Percentiles rank a stretch among this genome's conserved stretches.
phyloP scores from a whole-genome alignment of 257 asterid species.

The Solanum bulbocastanum region DNA sequence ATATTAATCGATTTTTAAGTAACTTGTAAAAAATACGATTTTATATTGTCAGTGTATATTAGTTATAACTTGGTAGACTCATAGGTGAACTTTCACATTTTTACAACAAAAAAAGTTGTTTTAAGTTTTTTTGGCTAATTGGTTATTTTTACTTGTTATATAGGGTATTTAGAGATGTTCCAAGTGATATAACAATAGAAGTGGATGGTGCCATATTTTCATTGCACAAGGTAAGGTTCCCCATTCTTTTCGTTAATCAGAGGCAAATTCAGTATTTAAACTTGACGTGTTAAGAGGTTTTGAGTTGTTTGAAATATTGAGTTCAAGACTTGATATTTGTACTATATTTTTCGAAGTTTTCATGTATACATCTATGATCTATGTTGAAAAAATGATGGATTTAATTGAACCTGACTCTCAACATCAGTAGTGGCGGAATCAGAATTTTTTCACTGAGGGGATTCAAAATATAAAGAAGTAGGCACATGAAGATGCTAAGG shows the following conservation, averaged over 20 bases:
- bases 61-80: neutral
- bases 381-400: neutral
- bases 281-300: neutral
- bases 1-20: neutral
- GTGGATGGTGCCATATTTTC: slow-evolving; percentile 69
- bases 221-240: slow-evolving; percentile 63
- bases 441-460: neutral
- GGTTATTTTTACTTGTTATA: slow-evolving; percentile 1
- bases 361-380: neutral
- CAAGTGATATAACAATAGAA: slow-evolving; percentile 82
- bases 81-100: neutral
- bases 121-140: neutral
- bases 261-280: neutral
- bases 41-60: neutral
- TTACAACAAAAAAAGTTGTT: neutral
- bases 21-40: neutral
- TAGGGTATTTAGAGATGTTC: slow-evolving; percentile 94
- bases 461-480: neutral
- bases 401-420: neutral
- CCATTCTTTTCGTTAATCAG: neutral
- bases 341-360: neutral
- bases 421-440: neutral
- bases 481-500: neutral
- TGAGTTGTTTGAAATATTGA: neutral
- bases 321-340: neutral